Base-by-base conservation (phyloP, 192 early-diverging fungal genomes). In the Backusella psychrophila region DNA sequence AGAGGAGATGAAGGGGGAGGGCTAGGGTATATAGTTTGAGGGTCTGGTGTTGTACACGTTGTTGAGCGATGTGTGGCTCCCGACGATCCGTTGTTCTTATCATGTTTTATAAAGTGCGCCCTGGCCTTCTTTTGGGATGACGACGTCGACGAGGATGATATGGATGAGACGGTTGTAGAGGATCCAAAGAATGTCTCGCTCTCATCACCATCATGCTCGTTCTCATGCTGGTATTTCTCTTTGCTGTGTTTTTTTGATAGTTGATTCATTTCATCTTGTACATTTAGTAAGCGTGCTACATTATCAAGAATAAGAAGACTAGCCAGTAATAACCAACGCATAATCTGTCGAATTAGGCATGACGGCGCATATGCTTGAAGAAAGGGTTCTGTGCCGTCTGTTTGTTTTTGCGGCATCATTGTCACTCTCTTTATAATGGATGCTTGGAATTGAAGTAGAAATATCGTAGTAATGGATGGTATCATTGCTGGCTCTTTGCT, bases 401-500 rank as follows among this genome's bases (percentile, higher is more conserved):
- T 0, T 29, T 12, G 9, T 29, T 63, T 63, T 11, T 23, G 56
- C 8, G 68, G 68, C 19, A 69, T 11, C 17, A 39, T 69, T 23
- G 68, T 26, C n/a, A 69, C 17, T 23, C 41, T 21, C 35, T 69
- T 35, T 21, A 71, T 26, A 26, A 46, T 49, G 26, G 17, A 71
- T 49, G 70, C 44, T 49, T 71, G 42, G 5, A 71, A 7, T 49
- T 71, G 70, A 49, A 71, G 44, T 49, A 71, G 42, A 31, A 36
- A 71, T 44, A 71, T 46, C 7, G 70, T 49, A 49, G 70, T 71
- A 31, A 49, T 71, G 8, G 70, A 69, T 26, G 68, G 68, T 38
- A 69, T 41, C 11, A 21, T 35, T 21, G 56, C 29, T 29, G 56
- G 11, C n/a, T 63, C 26, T 14, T 63, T 29, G 21, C 12, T 63